Base-by-base conservation (phyloP, 495 filamentous ascomycete genomes). In the Pseudotulostoma volvatum region DNA sequence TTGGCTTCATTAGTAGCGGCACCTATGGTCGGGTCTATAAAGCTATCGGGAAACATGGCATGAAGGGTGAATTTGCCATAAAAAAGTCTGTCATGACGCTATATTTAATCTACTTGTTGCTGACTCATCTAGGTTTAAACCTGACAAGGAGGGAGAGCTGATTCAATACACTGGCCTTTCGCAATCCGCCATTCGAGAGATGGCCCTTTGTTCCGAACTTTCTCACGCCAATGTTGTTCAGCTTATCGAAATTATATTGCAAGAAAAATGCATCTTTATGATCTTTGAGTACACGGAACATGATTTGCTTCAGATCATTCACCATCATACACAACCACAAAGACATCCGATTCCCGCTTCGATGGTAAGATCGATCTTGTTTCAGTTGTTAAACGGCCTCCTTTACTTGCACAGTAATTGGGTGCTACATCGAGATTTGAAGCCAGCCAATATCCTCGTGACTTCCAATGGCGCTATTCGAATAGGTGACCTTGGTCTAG, bases 21-120 rank as follows among this genome's bases (percentile, higher is more conserved):
- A 99, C 90, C n/a, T 99, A 99, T 73, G 90, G 90, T 18, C 77
- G 88, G 3, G 90, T 99, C 9, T 99, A 96, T 71, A 99, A 96
- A 54, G 90, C 90, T 14, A 58, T 79, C 9, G 80, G 83, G 45
- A 79, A 77, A 48, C 77, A 87, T 59, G 85, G 81, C 43, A 60
- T 70, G 41, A 64, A 66, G 32, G 71, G 73, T 9, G 86, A 92
- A 50, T 93, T 92, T 55, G 88, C 88, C 38, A 96, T 96, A 61
- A 96, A 96, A 59, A 94, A 94, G 76, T 79, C 45, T 39, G 40
- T 34, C 3, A 28, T 25, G 4, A 36, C 23, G 14, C 9, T 9
- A 15, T 1, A 18, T 17, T n/a, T 15, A 11, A 7, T 13, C 13
- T 18, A 9, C 13, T 17, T 28, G 15, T 40, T 4, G 31, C 48